phyloP scores from a whole-genome alignment of 169 alveolate species.

The Plasmodium berghei region DNA sequence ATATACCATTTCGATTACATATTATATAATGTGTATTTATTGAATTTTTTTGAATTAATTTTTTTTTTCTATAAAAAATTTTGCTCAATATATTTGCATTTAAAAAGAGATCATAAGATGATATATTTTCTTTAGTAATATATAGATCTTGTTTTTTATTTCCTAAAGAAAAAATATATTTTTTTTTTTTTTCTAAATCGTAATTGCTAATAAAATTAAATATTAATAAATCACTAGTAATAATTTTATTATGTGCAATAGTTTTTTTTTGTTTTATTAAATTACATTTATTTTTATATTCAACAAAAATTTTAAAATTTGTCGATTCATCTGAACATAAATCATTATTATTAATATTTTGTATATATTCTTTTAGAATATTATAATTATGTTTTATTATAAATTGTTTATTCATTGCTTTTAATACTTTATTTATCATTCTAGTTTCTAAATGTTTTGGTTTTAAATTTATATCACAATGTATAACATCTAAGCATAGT shows the following conservation, averaged over 20 bases:
- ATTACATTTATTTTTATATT: constrained; percentile 69
- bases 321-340: constrained; percentile 31
- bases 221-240: constrained; percentile 56
- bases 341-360: constrained; percentile 5
- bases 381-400: constrained; percentile 66
- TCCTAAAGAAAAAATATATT: constrained; percentile 29
- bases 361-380: neutral
- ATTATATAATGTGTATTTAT: constrained; percentile 30
- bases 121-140: constrained; percentile 46
- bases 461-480: constrained; percentile 49
- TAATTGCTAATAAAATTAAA: constrained; percentile 57
- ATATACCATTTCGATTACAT: constrained; percentile 50
- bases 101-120: constrained; percentile 22
- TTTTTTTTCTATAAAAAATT: constrained; percentile 44
- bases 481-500: constrained; percentile 41
- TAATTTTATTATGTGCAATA: constrained; percentile 65
- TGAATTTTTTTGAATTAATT: constrained; percentile 23
- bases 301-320: constrained; percentile 62
- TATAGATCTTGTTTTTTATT: constrained; percentile 44
- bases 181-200: constrained; percentile 55
- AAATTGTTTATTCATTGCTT: constrained; percentile 73
- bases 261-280: constrained; percentile 40
- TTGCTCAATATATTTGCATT: constrained; percentile 42
- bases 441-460: constrained; percentile 45
- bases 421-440: constrained; percentile 16